A percentile compares a stretch with the other conserved stretches of the same genome.
Conservation (phyloP, 495 filamentous ascomycete genomes). For the Xylaria grammica region DNA sequence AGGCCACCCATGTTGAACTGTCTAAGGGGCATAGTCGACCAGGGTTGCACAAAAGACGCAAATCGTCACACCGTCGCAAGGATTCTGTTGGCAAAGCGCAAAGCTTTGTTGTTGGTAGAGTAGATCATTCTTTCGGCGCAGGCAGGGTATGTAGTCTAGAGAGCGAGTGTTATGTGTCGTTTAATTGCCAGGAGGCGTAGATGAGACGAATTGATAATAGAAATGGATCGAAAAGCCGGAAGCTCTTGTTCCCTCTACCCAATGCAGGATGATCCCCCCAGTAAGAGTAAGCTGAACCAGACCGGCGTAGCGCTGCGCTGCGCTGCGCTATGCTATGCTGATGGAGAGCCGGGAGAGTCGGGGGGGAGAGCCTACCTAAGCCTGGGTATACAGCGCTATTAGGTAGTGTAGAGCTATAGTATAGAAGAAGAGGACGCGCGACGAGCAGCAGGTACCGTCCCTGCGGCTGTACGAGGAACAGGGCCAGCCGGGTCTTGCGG, state of each 20-base stretch:
- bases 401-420: too few relatives aligned
- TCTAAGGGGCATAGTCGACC: conserved; percentile 1
- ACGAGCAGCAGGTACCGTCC: background rate
- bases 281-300: conserved; percentile 5
- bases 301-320: conserved; percentile 4
- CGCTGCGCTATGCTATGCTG: background rate
- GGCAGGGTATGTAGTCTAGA: conserved; percentile 1
- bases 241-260: conserved; percentile 21
- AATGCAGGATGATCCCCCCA: conserved; percentile 13
- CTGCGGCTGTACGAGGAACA: background rate
- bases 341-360: background rate
- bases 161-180: conserved; percentile 6
- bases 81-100: background rate
- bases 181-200: conserved; percentile 24
- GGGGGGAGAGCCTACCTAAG: background rate
- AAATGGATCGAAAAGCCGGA: conserved; percentile 21
- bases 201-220: conserved; percentile 14
- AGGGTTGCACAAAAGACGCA: conserved; percentile 6
- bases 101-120: too few relatives aligned
- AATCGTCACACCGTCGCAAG: conserved; percentile 13
- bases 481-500: conserved; percentile 11
- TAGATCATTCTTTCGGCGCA: conserved; percentile 16
- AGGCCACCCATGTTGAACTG: background rate
- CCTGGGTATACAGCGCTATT: too few relatives aligned
- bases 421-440: background rate